phyloP scores from a whole-genome alignment of 192 early-diverging fungal genomes.

The Coemansia sp. region DNA sequence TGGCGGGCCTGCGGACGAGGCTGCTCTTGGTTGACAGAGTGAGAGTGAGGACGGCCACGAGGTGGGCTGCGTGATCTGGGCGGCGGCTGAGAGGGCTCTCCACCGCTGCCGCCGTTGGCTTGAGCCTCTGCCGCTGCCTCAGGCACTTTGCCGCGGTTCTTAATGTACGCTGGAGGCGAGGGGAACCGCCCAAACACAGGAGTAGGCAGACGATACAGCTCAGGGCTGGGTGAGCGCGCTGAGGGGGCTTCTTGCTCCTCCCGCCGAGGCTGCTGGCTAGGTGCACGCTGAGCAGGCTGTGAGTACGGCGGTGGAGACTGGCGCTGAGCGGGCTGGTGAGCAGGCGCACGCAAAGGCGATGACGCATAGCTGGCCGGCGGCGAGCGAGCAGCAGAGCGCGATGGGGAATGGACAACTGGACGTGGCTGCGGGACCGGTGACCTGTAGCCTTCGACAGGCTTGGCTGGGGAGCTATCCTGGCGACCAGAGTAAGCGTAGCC shows the following conservation, averaged over 20 bases:
- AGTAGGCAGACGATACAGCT: conserved; percentile 39
- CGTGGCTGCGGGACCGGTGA: conserved; percentile 14
- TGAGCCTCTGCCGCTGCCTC: conserved; percentile 17
- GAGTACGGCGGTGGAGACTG: conserved; percentile 13
- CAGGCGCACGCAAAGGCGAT: conserved; percentile 37
- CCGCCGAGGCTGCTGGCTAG: conserved; percentile 11
- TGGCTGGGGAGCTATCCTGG: conserved; percentile 6
- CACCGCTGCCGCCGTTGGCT: conserved; percentile 6
- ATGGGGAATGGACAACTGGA: conserved; percentile 20
- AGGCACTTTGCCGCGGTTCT: conserved; percentile 41
- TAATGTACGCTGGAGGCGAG: conserved; percentile 53
- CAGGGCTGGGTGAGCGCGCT: conserved; percentile 34
- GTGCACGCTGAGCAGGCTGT: conserved; percentile 7
- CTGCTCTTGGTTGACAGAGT: conserved; percentile 28
- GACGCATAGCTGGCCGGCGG: conserved; percentile 24
- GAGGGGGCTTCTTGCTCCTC: conserved; percentile 14
- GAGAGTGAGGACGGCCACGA: conserved; percentile 46
- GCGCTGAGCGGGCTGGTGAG: conserved; percentile 43
- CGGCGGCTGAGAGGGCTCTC: not conserved
- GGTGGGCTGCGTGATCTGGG: conserved; percentile 18
- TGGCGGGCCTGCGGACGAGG: conserved; percentile 5
- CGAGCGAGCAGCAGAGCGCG: conserved; percentile 20
- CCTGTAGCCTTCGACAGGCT: conserved; percentile 11
- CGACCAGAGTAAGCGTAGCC: conserved; percentile 13
- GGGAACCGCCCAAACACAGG: conserved; percentile 58